Evolutionary conservation across 768 basidiomycete species (phyloP).

Genomic region (Termitomyces sp.): DNA sequence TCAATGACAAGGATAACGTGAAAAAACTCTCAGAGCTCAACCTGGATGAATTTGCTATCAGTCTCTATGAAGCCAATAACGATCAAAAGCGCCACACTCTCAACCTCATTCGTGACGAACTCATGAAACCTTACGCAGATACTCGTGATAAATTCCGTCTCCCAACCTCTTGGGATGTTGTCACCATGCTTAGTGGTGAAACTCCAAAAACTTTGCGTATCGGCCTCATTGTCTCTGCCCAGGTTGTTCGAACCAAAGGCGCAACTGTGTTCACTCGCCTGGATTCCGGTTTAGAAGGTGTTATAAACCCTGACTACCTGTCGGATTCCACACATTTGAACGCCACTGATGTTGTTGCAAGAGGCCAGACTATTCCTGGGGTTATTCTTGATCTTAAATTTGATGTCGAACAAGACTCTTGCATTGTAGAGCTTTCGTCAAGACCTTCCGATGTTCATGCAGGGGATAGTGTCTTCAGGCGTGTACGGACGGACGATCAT

Average conservation of each 20-base stretch:
- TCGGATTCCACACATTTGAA: conserved; percentile 38
- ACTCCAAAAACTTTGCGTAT: conserved; percentile 68
- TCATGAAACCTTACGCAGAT: conserved; percentile 78
- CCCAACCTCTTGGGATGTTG: conserved; percentile 71
- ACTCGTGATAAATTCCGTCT: conserved; percentile 55
- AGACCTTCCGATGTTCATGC: conserved; percentile 53
- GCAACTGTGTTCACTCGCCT: conserved; percentile 61
- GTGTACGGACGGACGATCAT: conserved; percentile 48
- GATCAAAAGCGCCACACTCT: conserved; percentile 88
- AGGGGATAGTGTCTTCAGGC: conserved; percentile 60
- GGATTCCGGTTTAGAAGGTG: conserved; percentile 91
- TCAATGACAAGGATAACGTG: conserved; percentile 74
- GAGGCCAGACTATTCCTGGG: conserved; percentile 75
- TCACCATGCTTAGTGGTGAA: conserved; percentile 96
- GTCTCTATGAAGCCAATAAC: conserved; percentile 76
- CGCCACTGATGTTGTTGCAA: conserved; percentile 49
- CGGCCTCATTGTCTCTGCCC: conserved; percentile 79
- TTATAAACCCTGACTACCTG: conserved; percentile 57
- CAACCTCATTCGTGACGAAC: conserved; percentile 82
- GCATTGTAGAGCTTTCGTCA: conserved; percentile 72
- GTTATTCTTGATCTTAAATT: conserved; percentile 72
- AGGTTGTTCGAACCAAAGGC: conserved; percentile 50
- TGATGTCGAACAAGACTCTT: conserved; percentile 50
- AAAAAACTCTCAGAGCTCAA: conserved; percentile 86
- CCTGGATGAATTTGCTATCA: conserved; percentile 93